A percentile compares a stretch with the other conserved stretches of the same genome.
Conservation (phyloP, 345 rosid species). For the Rhizophora mangle region DNA sequence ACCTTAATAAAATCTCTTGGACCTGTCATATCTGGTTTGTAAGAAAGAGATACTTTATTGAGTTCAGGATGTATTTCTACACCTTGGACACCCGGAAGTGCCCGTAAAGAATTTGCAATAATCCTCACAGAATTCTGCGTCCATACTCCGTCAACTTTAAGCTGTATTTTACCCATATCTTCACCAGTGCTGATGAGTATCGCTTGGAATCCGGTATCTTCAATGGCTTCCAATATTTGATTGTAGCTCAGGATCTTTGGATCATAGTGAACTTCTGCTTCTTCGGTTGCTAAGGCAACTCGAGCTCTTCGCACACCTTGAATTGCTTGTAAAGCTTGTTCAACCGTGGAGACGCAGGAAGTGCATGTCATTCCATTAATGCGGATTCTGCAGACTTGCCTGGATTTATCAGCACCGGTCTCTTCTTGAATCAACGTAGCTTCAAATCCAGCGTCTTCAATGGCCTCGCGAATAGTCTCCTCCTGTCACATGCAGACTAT, state of each 20-base stretch:
- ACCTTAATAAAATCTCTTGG: slow-evolving; percentile 70
- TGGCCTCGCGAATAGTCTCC: slow-evolving; percentile 78
- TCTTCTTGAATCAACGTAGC: slow-evolving; percentile 59
- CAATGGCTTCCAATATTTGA: slow-evolving; percentile 45
- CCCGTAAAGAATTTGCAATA: slow-evolving; percentile 61
- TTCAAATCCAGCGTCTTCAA: slow-evolving; percentile 80
- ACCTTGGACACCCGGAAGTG: slow-evolving; percentile 77
- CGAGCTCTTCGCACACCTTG: slow-evolving; percentile 66
- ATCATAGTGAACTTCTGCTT: slow-evolving; percentile 74
- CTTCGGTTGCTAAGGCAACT: slow-evolving; percentile 89
- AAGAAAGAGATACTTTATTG: slow-evolving; percentile 55
- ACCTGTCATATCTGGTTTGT: slow-evolving; percentile 68
- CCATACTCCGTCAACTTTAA: slow-evolving; percentile 62
- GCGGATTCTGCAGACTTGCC: slow-evolving; percentile 62
- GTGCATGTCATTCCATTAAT: slow-evolving; percentile 93
- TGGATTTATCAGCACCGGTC: slow-evolving; percentile 37
- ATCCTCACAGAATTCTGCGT: slow-evolving; percentile 47
- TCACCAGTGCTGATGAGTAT: slow-evolving; percentile 66
- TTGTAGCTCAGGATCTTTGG: slow-evolving; percentile 39
- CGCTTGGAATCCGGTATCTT: slow-evolving; percentile 70
- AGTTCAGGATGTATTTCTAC: slow-evolving; percentile 28
- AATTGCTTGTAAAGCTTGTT: slow-evolving; percentile 55
- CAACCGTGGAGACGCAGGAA: slow-evolving; percentile 71
- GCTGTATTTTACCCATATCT: slow-evolving; percentile 64
- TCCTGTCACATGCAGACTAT: slow-evolving; percentile 37